Evolutionary conservation across 805 yeast species (phyloP), one percentile per base, ranked within the genome.

Genomic region (Debaryomyces prosopidis): DNA sequence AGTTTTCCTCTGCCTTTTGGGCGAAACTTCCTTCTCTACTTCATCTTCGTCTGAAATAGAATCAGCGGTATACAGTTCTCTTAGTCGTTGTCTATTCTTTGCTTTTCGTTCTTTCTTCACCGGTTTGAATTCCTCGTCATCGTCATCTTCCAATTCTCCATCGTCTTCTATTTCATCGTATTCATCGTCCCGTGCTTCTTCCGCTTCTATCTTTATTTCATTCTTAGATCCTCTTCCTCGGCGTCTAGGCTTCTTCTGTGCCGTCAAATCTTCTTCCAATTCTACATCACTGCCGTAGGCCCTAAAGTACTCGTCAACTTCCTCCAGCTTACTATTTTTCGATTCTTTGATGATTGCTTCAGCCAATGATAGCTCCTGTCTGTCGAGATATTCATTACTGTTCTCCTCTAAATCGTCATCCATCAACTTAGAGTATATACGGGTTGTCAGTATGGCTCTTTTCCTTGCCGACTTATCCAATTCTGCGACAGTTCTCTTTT

Each of bases 381-480:
- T 67, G 18, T 66, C 65, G 34, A 69, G 49, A 15, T 40, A 41
- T 4, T 42, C 52, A 11, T 51, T 62, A n/a, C 53, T 62, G 7
- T 60, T 61, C 3, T 62, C 73, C 1, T 46, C 51, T 19, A 60
- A 66, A 6, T 62, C 73, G 12, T 65, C 69, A 23, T 66, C 71
- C 66, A 64, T 57, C 42, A 66, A 51, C 39, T 59, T 48, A 41
- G 58, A 51, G 44, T 64, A 68, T 5, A 59, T 47, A 34, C 42
- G 31, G 16, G 63, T 65, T 4, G 68, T 61, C 18, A 53, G 53
- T 17, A 68, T 59, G 0, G 87, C 82, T 46, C 76, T 59, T 50
- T 73, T 73, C 19, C 77, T 57, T 1, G 87, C 87, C 2, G 79
- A 68, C 36, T 60, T 57, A 45, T 81, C 79, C 34, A 70, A 49